These are phyloP conservation scores for Geoglossum glabrum DNA, from an alignment of 495 filamentous ascomycete genomes.

Conservation along the genomic window DNA sequence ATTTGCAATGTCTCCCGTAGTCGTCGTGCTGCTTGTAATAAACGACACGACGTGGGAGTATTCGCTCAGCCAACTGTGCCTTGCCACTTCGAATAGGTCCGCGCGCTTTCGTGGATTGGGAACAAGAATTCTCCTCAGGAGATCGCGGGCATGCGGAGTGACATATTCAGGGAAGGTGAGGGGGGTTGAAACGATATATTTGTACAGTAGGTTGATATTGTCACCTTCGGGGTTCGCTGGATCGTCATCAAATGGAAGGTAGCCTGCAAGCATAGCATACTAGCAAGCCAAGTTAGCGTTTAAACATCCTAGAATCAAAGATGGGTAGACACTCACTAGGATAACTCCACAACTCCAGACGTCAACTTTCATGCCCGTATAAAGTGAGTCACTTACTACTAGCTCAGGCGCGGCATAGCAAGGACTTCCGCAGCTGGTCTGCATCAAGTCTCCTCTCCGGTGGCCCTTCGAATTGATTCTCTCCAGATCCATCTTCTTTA, in stretches of 20 bases:
- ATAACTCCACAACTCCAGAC: constrained; percentile 99
- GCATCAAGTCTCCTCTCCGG: constrained; percentile 56
- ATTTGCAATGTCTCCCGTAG: constrained; percentile 64
- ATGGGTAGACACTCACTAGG: constrained; percentile 47
- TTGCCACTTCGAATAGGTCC: constrained; percentile 90
- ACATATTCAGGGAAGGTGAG: constrained; percentile 98
- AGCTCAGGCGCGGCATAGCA: constrained; percentile 96
- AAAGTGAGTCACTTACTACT: constrained; percentile 91
- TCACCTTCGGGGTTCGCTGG: constrained; percentile 97
- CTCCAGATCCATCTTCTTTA: constrained; percentile 60
- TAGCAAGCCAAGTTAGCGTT: constrained; percentile 17
- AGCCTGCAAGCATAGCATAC: constrained; percentile 98
- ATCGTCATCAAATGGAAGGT: constrained; percentile 97
- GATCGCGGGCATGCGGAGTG: constrained; percentile 85
- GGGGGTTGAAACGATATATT: constrained; percentile 95
- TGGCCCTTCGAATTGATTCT: constrained; percentile 32
- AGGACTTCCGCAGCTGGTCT: constrained; percentile 65
- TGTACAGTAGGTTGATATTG: constrained; percentile 97
- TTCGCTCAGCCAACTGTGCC: constrained; percentile 96
- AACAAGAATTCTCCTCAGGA: constrained; percentile 84
- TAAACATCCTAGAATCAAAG: background rate
- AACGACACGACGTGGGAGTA: constrained; percentile 87
- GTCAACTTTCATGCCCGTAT: constrained; percentile 93
- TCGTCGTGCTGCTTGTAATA: constrained; percentile 87
- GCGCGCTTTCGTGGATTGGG: constrained; percentile 87